Percentiles rank a stretch among this genome's conserved stretches.
These are phyloP conservation scores for Pezicula radicicola DNA, from an alignment of 2,329 filamentous ascomycete species.

Conservation along the genomic window DNA sequence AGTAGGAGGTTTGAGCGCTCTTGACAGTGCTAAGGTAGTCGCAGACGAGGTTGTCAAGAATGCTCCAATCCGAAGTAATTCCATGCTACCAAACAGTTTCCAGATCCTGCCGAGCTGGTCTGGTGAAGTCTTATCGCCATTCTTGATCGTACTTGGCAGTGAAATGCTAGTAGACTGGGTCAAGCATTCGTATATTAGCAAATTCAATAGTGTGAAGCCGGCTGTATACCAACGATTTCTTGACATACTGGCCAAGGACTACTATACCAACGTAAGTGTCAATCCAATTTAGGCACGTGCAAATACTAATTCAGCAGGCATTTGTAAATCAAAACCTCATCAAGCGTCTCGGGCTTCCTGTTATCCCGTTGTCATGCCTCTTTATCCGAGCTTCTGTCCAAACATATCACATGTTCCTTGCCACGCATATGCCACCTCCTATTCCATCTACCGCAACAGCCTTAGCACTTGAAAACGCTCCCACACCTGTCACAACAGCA, in stretches of 20 bases:
- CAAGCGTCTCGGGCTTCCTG: conserved; percentile 82
- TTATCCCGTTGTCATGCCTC: conserved; percentile 88
- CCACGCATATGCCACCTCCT: conserved; percentile 77
- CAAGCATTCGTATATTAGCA: conserved; percentile 96
- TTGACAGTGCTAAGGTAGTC: conserved; percentile 34
- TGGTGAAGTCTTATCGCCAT: conserved; percentile 87
- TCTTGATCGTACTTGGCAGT: conserved; percentile 88
- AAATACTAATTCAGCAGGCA: conserved; percentile 49
- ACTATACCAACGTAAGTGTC: conserved; percentile 79
- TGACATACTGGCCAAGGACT: conserved; percentile 94
- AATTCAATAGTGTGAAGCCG: conserved; percentile 97
- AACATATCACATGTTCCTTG: conserved; percentile 97
- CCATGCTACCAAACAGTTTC: conserved; percentile 86
- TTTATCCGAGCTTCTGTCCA: conserved; percentile 94
- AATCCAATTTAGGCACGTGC: neutral
- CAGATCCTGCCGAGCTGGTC: conserved; percentile 84
- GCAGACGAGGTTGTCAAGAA: conserved; percentile 47
- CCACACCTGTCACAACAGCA: conserved; percentile 68
- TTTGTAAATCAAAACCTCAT: conserved; percentile 90
- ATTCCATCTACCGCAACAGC: conserved; percentile 65
- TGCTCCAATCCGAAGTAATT: conserved; percentile 62
- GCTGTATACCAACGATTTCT: conserved; percentile 85
- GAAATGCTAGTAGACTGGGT: conserved; percentile 97
- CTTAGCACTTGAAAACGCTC: conserved; percentile 57
- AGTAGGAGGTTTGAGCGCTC: conserved; percentile 76